phyloP scores from a whole-genome alignment of 1,284 basidiomycete species.

The Vanrija sp. region DNA sequence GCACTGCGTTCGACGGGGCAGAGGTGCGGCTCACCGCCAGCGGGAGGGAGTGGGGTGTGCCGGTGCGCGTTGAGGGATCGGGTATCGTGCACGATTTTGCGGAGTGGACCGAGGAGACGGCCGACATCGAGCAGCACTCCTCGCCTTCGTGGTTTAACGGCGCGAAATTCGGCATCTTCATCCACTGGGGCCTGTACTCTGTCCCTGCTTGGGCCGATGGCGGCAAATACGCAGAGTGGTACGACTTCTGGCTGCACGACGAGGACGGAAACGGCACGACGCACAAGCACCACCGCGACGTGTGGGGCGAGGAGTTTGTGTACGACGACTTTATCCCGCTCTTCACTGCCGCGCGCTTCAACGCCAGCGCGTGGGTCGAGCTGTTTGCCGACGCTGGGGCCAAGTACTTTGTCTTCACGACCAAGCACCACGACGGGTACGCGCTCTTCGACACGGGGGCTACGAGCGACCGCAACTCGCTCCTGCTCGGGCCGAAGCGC shows the following conservation, averaged over 20 bases:
- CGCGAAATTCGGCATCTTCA: constrained; percentile 50
- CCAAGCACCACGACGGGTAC: constrained; percentile 52
- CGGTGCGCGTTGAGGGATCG: neutral
- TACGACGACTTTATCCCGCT: constrained; percentile 60
- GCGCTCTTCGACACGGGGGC: constrained; percentile 55
- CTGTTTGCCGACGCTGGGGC: constrained; percentile 58
- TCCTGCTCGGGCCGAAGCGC: constrained; percentile 55
- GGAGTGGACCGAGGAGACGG: constrained; percentile 5
- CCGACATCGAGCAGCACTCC: constrained; percentile 10
- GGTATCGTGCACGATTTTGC: constrained; percentile 11
- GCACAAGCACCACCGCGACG: constrained; percentile 55
- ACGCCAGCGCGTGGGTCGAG: constrained; percentile 57
- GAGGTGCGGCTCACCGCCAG: neutral
- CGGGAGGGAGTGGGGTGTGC: neutral
- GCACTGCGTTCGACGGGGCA: neutral
- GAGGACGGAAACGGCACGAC: constrained; percentile 45
- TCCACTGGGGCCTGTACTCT: constrained; percentile 61
- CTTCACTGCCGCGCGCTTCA: constrained; percentile 56
- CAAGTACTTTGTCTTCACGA: constrained; percentile 61
- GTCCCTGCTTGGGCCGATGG: constrained; percentile 40
- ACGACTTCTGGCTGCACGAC: constrained; percentile 41
- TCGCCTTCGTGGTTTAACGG: constrained; percentile 13
- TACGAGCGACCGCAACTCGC: constrained; percentile 54
- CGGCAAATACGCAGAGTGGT: constrained; percentile 58
- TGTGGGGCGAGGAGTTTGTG: constrained; percentile 53